Percentiles rank a stretch among this genome's conserved stretches.
Evolutionary conservation across 1,139 yeast species (phyloP).

Genomic region (Diutina neorugosa): DNA sequence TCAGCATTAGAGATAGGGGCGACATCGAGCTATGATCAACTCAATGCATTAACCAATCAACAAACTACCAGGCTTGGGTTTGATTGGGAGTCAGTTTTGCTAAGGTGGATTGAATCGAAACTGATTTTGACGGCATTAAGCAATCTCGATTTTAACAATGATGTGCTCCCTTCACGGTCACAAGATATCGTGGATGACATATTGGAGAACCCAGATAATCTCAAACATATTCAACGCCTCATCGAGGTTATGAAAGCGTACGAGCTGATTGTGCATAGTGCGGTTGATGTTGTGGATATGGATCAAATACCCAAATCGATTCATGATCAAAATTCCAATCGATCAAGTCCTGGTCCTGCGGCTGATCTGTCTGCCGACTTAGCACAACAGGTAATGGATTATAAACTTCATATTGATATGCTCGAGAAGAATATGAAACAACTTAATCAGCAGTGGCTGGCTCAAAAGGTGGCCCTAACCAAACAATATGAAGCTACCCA

Average conservation of each 20-base stretch:
- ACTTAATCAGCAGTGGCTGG: constrained; percentile 18
- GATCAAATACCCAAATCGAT: not conserved
- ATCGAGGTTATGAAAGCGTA: not conserved
- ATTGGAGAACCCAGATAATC: not conserved
- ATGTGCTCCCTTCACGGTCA: not conserved
- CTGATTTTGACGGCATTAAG: not conserved
- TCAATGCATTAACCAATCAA: not conserved
- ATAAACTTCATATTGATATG: constrained; percentile 28
- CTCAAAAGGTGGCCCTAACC: constrained; percentile 11
- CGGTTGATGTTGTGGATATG: not conserved
- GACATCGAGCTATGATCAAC: not conserved
- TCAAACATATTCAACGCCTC: not conserved
- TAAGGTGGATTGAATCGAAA: not conserved
- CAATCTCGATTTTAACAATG: not conserved
- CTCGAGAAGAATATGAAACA: constrained; percentile 30
- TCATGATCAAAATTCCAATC: not conserved
- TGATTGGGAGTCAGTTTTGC: not conserved
- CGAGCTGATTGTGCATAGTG: not conserved
- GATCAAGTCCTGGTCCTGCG: not conserved
- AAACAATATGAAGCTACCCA: constrained; percentile 10
- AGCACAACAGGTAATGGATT: constrained; percentile 17
- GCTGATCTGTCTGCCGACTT: not conserved
- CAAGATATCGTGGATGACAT: not conserved
- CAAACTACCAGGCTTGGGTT: not conserved
- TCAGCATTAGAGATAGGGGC: not conserved